Conservation (phyloP, 768 basidiomycete species). For the Infundibulicybe gibba region DNA sequence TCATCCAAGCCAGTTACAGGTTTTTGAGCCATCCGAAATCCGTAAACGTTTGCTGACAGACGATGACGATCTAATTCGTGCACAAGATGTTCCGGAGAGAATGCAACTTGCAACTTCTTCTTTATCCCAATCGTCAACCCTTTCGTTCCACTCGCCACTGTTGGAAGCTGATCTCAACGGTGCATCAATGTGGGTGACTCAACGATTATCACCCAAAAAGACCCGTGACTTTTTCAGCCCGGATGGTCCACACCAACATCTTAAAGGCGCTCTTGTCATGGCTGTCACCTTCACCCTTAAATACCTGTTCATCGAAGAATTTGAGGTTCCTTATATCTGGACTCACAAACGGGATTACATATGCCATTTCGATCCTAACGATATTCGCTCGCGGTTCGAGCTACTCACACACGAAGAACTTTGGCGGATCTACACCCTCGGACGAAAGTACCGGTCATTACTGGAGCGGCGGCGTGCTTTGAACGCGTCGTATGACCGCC, state of each 20-base stretch:
- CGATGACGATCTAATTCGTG: slow-evolving; percentile 90
- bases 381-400: slow-evolving; percentile 58
- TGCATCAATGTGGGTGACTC: slow-evolving; percentile 87
- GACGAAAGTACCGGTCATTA: slow-evolving; percentile 86
- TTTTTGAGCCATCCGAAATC: slow-evolving; percentile 98
- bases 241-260: slow-evolving; percentile 54
- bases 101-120: slow-evolving; percentile 90
- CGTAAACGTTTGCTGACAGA: slow-evolving; percentile 84
- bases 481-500: slow-evolving; percentile 58
- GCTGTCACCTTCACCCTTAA: slow-evolving; percentile 79
- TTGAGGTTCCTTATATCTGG: slow-evolving; percentile 96
- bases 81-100: slow-evolving; percentile 89
- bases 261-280: slow-evolving; percentile 65
- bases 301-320: slow-evolving; percentile 81
- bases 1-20: slow-evolving; percentile 41
- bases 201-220: slow-evolving; percentile 68
- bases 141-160: slow-evolving; percentile 59
- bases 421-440: slow-evolving; percentile 89
- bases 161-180: slow-evolving; percentile 71
- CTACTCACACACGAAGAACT: slow-evolving; percentile 78
- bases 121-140: slow-evolving; percentile 60
- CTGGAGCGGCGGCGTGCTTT: slow-evolving; percentile 69
- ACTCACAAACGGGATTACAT: slow-evolving; percentile 91
- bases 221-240: slow-evolving; percentile 70
- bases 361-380: slow-evolving; percentile 69